Evolutionary conservation across 2,329 filamentous ascomycete genomes (phyloP).

Genomic region (Geosmithia flava): DNA sequence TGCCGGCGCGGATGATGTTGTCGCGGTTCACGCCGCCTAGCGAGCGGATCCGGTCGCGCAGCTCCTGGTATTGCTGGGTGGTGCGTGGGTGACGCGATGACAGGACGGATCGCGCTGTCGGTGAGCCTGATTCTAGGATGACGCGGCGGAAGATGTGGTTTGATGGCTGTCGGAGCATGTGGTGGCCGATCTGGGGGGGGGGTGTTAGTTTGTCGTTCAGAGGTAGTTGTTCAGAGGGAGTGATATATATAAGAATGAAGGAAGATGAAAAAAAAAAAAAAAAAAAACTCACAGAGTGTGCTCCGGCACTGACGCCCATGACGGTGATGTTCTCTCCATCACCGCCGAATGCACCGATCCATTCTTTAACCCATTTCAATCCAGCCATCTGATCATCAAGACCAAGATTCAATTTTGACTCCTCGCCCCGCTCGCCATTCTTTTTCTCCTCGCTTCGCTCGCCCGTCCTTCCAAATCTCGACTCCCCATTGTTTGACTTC

Average conservation of each 20-base stretch:
- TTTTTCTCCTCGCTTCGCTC: constrained; percentile 15
- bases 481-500: constrained; percentile 11
- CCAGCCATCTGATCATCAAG: constrained; percentile 48
- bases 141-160: constrained; percentile 37
- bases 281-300: constrained; percentile 37
- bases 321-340: constrained; percentile 44
- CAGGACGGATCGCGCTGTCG: constrained; percentile 42
- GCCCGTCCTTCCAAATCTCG: constrained; percentile 5
- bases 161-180: constrained; percentile 33
- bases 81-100: constrained; percentile 42
- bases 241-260: neutral
- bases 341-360: constrained; percentile 48
- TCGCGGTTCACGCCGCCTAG: neutral
- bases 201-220: constrained; percentile 3
- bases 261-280: neutral
- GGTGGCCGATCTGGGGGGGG: constrained; percentile 47
- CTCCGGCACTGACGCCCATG: constrained; percentile 49
- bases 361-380: constrained; percentile 47
- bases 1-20: constrained; percentile 34
- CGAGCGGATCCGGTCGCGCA: constrained; percentile 18
- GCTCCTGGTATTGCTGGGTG: constrained; percentile 35
- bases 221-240: too few species aligned
- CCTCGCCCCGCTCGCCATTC: neutral
- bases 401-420: constrained; percentile 41
- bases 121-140: constrained; percentile 44